Evolutionary conservation across 2,329 filamentous ascomycete species (phyloP).

Genomic region (Laburnicola sp.): DNA sequence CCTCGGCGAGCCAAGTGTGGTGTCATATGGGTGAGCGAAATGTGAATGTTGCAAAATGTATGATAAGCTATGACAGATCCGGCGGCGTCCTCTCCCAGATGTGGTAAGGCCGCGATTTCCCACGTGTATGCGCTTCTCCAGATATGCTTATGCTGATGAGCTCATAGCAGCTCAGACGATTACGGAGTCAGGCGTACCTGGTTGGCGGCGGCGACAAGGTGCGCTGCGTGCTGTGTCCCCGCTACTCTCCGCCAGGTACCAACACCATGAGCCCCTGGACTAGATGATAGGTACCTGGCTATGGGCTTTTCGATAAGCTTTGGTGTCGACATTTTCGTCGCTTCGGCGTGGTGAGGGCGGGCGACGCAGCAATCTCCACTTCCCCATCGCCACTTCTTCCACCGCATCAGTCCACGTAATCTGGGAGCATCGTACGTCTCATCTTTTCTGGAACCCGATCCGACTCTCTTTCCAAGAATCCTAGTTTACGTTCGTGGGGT

Average conservation of each 20-base stretch:
- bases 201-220: slow-evolving; percentile 5
- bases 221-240: background rate
- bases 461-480: too few species aligned
- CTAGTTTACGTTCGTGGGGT: slow-evolving; percentile 2
- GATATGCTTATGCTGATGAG: slow-evolving; percentile 33
- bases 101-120: slow-evolving; percentile 27
- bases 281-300: background rate
- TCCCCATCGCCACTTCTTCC: too few species aligned
- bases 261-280: background rate
- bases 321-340: too few species aligned
- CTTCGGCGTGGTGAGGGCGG: too few species aligned
- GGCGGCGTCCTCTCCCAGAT: slow-evolving; percentile 31
- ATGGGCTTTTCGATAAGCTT: too few species aligned
- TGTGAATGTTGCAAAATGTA: background rate
- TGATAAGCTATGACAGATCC: slow-evolving; percentile 10
- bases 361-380: too few species aligned
- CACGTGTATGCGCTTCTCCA: slow-evolving; percentile 26
- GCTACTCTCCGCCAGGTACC: slow-evolving; percentile 1
- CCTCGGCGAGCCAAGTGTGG: background rate
- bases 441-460: too few species aligned
- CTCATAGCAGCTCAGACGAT: slow-evolving; percentile 32
- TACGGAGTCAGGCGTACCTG: slow-evolving; percentile 10
- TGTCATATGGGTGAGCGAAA: background rate
- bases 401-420: too few species aligned
- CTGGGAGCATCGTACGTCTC: too few species aligned